These are phyloP conservation scores for Microstroma glucosiphilum DNA, from an alignment of 1,284 basidiomycete genomes.

Conservation along the genomic window DNA sequence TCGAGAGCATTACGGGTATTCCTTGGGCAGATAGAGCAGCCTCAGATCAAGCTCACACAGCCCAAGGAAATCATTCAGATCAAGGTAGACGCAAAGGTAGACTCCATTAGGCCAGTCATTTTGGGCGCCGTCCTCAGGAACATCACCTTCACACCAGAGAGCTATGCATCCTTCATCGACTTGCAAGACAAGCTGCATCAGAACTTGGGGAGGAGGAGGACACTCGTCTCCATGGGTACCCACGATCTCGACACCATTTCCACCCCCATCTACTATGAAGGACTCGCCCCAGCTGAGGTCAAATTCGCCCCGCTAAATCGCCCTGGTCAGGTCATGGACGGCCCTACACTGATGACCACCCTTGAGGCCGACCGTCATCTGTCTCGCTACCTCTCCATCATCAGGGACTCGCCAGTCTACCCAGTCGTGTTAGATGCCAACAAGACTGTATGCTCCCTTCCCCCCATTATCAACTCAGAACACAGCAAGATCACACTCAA, in stretches of 20 bases:
- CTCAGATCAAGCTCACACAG: slow-evolving; percentile 48
- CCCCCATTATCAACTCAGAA: slow-evolving; percentile 65
- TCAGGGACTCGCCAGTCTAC: slow-evolving; percentile 89
- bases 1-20: slow-evolving; percentile 80
- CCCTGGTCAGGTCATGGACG: slow-evolving; percentile 60
- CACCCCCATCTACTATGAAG: slow-evolving; percentile 85
- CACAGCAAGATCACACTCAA: slow-evolving; percentile 91
- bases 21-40: slow-evolving; percentile 66
- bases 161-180: slow-evolving; percentile 96
- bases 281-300: slow-evolving; percentile 78
- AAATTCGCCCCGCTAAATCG: slow-evolving; percentile 81
- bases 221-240: slow-evolving; percentile 92
- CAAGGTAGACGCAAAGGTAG: slow-evolving; percentile 8
- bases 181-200: slow-evolving; percentile 94
- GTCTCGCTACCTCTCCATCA: slow-evolving; percentile 80
- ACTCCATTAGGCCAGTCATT: slow-evolving; percentile 78
- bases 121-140: slow-evolving; percentile 85
- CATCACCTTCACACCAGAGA: slow-evolving; percentile 74
- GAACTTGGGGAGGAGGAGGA: slow-evolving; percentile 83
- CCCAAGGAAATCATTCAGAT: slow-evolving; percentile 34
- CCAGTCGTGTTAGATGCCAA: slow-evolving; percentile 92
- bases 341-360: slow-evolving; percentile 53
- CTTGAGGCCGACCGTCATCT: slow-evolving; percentile 88
- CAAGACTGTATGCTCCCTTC: slow-evolving; percentile 86
- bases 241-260: slow-evolving; percentile 89